Conservation (phyloP, 208 protist species). For the Acanthamoeba royreba region DNA sequence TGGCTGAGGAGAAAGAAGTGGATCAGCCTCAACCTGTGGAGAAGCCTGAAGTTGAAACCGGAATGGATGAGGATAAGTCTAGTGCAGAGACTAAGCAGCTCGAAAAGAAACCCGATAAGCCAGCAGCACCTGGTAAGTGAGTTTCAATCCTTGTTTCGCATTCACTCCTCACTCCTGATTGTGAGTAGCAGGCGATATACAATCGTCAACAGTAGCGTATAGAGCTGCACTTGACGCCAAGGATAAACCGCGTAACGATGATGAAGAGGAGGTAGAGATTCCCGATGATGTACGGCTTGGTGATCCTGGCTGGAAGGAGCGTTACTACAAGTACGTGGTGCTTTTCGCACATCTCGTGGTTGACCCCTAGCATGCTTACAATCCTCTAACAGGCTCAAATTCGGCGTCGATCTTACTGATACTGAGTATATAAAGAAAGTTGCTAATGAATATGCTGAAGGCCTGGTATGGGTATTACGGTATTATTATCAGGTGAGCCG, state of each 20-base stretch:
- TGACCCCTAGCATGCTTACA: background rate
- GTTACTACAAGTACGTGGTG: slow-evolving; percentile 87
- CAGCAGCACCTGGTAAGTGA: too few relatives aligned
- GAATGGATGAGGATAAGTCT: too few relatives aligned
- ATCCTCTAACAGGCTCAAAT: background rate
- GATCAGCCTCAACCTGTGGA: too few relatives aligned
- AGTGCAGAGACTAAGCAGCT: too few relatives aligned
- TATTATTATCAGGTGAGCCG: slow-evolving; percentile 97
- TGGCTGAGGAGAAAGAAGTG: too few relatives aligned
- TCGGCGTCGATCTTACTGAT: background rate
- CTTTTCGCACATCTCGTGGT: background rate
- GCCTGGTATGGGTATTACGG: slow-evolving; percentile 96
- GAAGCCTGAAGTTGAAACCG: too few relatives aligned
- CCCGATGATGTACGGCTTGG: slow-evolving; percentile 72
- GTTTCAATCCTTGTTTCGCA: too few relatives aligned
- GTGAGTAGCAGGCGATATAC: background rate
- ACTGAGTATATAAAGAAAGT: slow-evolving; percentile 63
- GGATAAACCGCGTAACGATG: background rate
- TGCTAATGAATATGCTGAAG: slow-evolving; percentile 91
- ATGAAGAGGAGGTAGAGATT: background rate
- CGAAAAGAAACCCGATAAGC: too few relatives aligned
- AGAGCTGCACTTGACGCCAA: background rate
- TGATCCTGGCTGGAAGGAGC: slow-evolving; percentile 80
- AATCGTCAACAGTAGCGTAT: background rate
- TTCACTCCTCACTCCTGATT: too few relatives aligned